phyloP scores from a whole-genome alignment of 352 stramenopile species.

The Bremia lactucae region DNA sequence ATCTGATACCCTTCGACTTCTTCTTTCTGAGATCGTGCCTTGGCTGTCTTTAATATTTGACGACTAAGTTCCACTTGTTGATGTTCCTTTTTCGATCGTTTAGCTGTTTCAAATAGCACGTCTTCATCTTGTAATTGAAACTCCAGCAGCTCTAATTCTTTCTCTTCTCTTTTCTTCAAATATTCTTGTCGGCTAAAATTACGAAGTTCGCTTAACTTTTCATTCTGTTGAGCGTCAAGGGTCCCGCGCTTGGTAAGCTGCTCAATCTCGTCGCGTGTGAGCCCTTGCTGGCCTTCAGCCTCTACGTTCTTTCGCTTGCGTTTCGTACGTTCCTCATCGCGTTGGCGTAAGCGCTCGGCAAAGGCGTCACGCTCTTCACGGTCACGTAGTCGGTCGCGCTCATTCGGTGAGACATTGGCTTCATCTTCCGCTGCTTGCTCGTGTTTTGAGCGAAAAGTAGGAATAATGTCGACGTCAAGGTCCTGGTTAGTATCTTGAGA shows the following conservation, averaged over 20 bases:
- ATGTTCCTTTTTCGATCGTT: slow-evolving; percentile 59
- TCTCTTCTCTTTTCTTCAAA: slow-evolving; percentile 95
- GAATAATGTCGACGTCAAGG: slow-evolving; percentile 26
- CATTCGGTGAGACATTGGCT: slow-evolving; percentile 19
- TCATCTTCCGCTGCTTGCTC: slow-evolving; percentile 16
- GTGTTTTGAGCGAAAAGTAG: slow-evolving; percentile 35
- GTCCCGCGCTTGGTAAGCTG: slow-evolving; percentile 71
- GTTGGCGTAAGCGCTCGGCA: slow-evolving; percentile 59
- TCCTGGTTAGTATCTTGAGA: slow-evolving; percentile 2
- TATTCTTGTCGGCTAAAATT: slow-evolving; percentile 93
- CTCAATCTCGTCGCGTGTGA: slow-evolving; percentile 70
- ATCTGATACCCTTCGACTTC: slow-evolving; percentile 88
- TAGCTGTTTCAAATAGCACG: slow-evolving; percentile 68
- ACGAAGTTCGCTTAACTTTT: slow-evolving; percentile 71
- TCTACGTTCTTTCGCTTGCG: slow-evolving; percentile 42
- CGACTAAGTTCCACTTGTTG: slow-evolving; percentile 78
- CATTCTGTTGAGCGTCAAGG: slow-evolving; percentile 35
- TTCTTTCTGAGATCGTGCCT: slow-evolving; percentile 42
- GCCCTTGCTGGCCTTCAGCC: slow-evolving; percentile 22
- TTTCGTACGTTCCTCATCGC: slow-evolving; percentile 66
- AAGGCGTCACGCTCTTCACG: slow-evolving; percentile 75
- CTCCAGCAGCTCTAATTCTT: slow-evolving; percentile 92
- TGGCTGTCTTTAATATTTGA: slow-evolving; percentile 87
- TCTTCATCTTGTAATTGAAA: slow-evolving; percentile 67
- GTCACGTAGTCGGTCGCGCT: slow-evolving; percentile 44